A percentile compares a stretch with the other conserved stretches of the same genome.
Evolutionary conservation across 1,284 basidiomycete species (phyloP).

Genomic region (Coniophora puteana): DNA sequence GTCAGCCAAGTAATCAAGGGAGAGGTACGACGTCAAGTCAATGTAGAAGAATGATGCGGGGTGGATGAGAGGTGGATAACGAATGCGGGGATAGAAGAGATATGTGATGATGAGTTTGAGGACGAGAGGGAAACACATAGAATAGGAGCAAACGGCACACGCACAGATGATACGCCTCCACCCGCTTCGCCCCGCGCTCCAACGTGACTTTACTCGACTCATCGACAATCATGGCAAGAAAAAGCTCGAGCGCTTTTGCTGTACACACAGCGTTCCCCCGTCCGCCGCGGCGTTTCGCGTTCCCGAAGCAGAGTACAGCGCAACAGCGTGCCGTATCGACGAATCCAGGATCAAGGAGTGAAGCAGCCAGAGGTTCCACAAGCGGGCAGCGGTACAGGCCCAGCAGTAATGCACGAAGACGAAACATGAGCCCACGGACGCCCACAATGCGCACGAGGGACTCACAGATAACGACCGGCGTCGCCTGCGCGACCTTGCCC

Average conservation of each 20-base stretch:
- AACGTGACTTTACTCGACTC: constrained; percentile 82
- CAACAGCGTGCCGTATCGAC: too few species aligned
- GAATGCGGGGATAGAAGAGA: not conserved
- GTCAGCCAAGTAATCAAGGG: not conserved
- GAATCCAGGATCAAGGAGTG: too few species aligned
- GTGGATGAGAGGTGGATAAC: not conserved
- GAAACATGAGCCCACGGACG: constrained; percentile 6
- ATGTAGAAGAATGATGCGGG: constrained; percentile 10
- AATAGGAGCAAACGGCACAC: too few species aligned
- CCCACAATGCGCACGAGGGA: constrained; percentile 20
- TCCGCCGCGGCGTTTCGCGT: too few species aligned
- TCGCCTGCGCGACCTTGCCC: constrained; percentile 96
- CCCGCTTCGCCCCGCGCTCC: constrained; percentile 82
- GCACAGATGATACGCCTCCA: constrained; percentile 93
- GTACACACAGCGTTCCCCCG: constrained; percentile 5
- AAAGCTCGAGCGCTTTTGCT: constrained; percentile 97
- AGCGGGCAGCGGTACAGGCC: not conserved
- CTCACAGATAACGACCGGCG: constrained; percentile 96
- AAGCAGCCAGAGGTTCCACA: not conserved
- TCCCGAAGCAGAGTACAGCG: too few species aligned
- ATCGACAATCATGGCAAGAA: constrained; percentile 85
- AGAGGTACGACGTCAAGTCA: too few species aligned
- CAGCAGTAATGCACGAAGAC: not conserved
- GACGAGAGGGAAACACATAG: too few species aligned
- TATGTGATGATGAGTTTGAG: constrained; percentile 3